phyloP scores from a whole-genome alignment of 371 early-diverging fungal species.

The Conidiobolus incongruus region DNA sequence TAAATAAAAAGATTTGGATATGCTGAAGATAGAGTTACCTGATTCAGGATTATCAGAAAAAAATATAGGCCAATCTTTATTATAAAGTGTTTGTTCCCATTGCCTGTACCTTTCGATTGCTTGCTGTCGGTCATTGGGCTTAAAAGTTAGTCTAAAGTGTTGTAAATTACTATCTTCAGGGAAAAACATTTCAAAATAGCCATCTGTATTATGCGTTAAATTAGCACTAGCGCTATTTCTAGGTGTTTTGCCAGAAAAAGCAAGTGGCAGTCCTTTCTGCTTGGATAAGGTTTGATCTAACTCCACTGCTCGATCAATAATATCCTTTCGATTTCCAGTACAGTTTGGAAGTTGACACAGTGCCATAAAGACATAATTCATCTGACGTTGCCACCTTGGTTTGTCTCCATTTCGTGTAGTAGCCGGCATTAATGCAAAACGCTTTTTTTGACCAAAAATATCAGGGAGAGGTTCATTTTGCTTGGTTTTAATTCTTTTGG shows the following conservation, averaged over 20 bases:
- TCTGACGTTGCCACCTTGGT: conserved; percentile 74
- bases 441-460: too few relatives aligned
- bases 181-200: conserved; percentile 45
- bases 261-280: conserved; percentile 40
- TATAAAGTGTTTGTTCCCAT: conserved; percentile 44
- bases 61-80: conserved; percentile 57
- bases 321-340: conserved; percentile 35
- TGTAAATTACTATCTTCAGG: conserved; percentile 28
- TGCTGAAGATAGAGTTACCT: conserved; percentile 6
- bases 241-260: conserved; percentile 72
- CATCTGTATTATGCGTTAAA: conserved; percentile 56
- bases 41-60: conserved; percentile 18
- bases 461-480: too few relatives aligned
- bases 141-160: conserved; percentile 50
- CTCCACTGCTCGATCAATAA: conserved; percentile 44
- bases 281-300: conserved; percentile 44
- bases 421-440: too few relatives aligned
- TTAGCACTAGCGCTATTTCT: conserved; percentile 60
- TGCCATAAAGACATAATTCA: conserved; percentile 54
- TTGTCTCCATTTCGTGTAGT: conserved; percentile 1
- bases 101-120: conserved; percentile 40
- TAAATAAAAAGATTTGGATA: neutral
- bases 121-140: conserved; percentile 44
- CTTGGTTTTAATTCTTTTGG: too few relatives aligned
- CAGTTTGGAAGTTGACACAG: conserved; percentile 39